Base-by-base conservation (phyloP, 441 rosid genomes). In the Kokia cookei region DNA sequence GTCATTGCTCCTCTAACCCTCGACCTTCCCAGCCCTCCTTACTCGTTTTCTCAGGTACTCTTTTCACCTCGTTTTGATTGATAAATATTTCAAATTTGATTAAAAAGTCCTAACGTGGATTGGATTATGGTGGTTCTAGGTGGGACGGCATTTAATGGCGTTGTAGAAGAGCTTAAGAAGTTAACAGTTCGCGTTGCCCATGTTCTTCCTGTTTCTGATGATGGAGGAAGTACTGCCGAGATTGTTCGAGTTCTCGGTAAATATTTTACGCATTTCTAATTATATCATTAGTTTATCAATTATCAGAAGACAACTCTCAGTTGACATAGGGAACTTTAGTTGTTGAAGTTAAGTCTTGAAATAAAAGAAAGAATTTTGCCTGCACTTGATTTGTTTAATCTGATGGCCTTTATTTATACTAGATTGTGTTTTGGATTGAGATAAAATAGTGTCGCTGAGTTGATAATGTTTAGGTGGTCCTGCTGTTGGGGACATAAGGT, bases 151-250 rank as follows among this genome's bases (percentile, higher is more conserved):
- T 95, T 95, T 77, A 93, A 95, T 53, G 97, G 99, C 67, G 97
- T 95, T n/a, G 96, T 91, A 22, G 98, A 95, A 79, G 98, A 93
- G 82, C 89, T 95, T 60, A 93, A 90, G 91, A 85, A 72, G 72
- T 61, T 95, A 66, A 95, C 99, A 26, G 90, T 94, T 7, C 86
- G 94, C 45, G 96, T 95, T 4, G 88, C 98, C 48, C 97, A 95
- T 75, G 97, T 94, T 69, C 92, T 95, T 72, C 99, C 98, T 43
- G 99, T 95, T 40, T 95, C 98, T 66, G 98, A 95, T 63, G 98
- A 95, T 73, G 98, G 99, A 2, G 99, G 99, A 73, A 93, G 98
- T 59, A 95, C 98, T 0, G 99, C 98, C 15, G 98, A 95, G 89
- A 93, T 95, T 72, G 98, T 95, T 72, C 92, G 98, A 58, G 97